Evolutionary conservation across 2,329 filamentous ascomycete species (phyloP).

Genomic region (Metarhizium guizhouense): DNA sequence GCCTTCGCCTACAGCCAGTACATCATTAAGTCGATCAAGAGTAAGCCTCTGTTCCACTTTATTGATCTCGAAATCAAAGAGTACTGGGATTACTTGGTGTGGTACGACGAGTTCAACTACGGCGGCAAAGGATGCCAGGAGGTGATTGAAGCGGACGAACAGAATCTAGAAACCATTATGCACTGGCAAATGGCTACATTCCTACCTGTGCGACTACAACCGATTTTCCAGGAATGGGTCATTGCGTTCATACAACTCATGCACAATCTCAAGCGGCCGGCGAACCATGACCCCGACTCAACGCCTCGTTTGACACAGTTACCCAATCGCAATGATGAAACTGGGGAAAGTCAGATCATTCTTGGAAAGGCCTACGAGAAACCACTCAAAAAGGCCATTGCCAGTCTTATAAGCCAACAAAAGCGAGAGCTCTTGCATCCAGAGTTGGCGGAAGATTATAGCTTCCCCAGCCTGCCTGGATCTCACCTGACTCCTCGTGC

Average conservation of each 20-base stretch:
- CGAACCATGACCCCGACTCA: constrained; percentile 36
- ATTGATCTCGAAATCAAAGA: constrained; percentile 95
- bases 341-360: constrained; percentile 54
- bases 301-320: constrained; percentile 52
- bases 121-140: constrained; percentile 86
- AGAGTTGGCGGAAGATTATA: constrained; percentile 78
- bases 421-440: constrained; percentile 84
- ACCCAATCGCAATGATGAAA: constrained; percentile 48
- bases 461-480: constrained; percentile 72
- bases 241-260: constrained; percentile 93
- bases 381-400: constrained; percentile 82
- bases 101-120: constrained; percentile 99
- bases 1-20: constrained; percentile 96
- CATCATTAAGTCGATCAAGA: constrained; percentile 93
- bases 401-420: constrained; percentile 71
- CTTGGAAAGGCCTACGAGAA: constrained; percentile 80
- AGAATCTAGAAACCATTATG: constrained; percentile 86
- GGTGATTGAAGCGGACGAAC: constrained; percentile 63
- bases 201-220: constrained; percentile 69
- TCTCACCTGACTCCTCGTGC: constrained; percentile 49
- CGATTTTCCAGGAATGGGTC: constrained; percentile 84
- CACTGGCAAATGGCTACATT: constrained; percentile 96
- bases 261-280: constrained; percentile 72
- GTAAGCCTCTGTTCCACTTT: constrained; percentile 92
- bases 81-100: constrained; percentile 98